Conservation (phyloP, 2,329 filamentous ascomycete species). For the Calonectria montana region DNA sequence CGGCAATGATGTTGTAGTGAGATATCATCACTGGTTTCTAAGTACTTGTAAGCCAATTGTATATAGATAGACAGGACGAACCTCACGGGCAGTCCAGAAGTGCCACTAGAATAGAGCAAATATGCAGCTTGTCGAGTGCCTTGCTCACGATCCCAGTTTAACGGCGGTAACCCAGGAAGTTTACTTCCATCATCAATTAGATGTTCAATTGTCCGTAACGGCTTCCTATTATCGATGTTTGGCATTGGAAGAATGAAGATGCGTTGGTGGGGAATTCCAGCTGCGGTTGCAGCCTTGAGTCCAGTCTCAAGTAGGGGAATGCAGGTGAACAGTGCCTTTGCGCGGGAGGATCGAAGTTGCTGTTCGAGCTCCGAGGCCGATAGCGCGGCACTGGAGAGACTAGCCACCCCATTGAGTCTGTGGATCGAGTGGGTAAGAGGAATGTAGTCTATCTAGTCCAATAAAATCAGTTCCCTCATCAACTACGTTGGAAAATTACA, state of each 20-base stretch:
- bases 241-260: neutral
- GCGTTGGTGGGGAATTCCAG: neutral
- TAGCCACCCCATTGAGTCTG: neutral
- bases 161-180: neutral
- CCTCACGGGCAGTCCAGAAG: neutral
- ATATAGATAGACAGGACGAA: neutral
- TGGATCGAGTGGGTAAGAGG: conserved; percentile 6
- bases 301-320: neutral
- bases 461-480: neutral
- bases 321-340: conserved; percentile 5
- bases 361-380: neutral
- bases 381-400: neutral
- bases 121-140: neutral
- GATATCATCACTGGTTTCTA: conserved; percentile 10
- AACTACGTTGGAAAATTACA: neutral
- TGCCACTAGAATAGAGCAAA: conserved; percentile 1
- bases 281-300: neutral
- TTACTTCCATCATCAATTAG: neutral
- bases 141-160: neutral
- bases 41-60: conserved; percentile 3
- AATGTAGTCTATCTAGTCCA: neutral
- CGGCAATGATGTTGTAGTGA: conserved; percentile 1
- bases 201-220: neutral
- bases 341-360: neutral
- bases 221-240: neutral